A percentile compares a stretch with the other conserved stretches of the same genome.
phyloP scores from a whole-genome alignment of 805 yeast species.

The Yarrowia yakushimensis region DNA sequence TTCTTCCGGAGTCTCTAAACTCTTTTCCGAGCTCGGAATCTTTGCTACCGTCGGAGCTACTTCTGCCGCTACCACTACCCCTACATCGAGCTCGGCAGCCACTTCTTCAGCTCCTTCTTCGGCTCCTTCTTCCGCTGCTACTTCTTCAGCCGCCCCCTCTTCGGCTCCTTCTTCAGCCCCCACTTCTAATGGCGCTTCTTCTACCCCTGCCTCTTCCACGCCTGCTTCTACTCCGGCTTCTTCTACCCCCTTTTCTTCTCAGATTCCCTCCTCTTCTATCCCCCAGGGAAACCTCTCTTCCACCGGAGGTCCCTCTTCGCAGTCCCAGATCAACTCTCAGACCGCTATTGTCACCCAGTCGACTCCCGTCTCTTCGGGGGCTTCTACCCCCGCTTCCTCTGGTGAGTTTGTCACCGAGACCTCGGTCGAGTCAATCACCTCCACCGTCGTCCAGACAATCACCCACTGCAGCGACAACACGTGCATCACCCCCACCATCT shows the following conservation, averaged over 20 bases:
- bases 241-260: neutral
- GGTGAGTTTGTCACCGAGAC: neutral
- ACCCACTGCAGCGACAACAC: constrained; percentile 8
- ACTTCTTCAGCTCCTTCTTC: neutral
- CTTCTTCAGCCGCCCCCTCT: neutral
- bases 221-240: neutral
- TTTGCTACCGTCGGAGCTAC: neutral
- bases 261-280: too few species aligned
- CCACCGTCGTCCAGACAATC: constrained; percentile 3
- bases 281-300: too few species aligned
- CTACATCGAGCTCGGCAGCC: too few species aligned
- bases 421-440: neutral
- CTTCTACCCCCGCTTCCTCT: neutral
- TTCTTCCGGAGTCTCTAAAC: neutral
- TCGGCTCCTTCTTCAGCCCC: neutral
- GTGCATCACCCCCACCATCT: constrained; percentile 16
- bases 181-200: neutral
- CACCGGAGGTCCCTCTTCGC: neutral
- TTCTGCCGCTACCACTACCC: too few species aligned
- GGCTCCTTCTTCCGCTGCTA: neutral
- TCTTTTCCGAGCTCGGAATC: constrained; percentile 1
- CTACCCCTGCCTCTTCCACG: neutral
- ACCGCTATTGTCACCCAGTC: neutral
- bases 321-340: neutral
- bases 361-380: neutral